These are phyloP conservation scores for Zygotorulaspora florentina DNA, from an alignment of 805 yeast species.

Conservation along the genomic window DNA sequence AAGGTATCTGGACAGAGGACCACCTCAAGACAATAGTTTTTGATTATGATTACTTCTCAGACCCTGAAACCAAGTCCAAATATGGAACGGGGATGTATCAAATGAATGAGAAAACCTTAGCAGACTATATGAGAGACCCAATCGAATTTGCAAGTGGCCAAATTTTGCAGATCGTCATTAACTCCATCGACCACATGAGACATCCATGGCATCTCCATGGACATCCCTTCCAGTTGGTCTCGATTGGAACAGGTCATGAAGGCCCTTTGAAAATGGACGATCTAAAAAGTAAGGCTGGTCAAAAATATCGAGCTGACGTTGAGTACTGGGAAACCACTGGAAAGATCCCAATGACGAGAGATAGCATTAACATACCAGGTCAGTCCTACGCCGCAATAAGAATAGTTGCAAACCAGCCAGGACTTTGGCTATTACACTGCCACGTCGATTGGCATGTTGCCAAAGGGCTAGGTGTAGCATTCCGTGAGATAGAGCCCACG, in stretches of 20 bases:
- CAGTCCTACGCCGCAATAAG: slow-evolving; percentile 55
- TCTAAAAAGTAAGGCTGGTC: slow-evolving; percentile 42
- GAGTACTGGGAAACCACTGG: slow-evolving; percentile 29
- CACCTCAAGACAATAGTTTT: slow-evolving; percentile 38
- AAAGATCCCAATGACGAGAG: slow-evolving; percentile 52
- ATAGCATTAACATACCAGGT: slow-evolving; percentile 57
- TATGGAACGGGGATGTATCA: slow-evolving; percentile 47
- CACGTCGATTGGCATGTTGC: slow-evolving; percentile 69
- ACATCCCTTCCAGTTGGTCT: slow-evolving; percentile 50
- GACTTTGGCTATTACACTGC: slow-evolving; percentile 79
- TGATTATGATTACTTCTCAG: slow-evolving; percentile 49
- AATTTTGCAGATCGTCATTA: slow-evolving; percentile 59
- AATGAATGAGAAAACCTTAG: slow-evolving; percentile 51
- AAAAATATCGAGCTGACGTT: slow-evolving; percentile 25
- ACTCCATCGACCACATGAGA: slow-evolving; percentile 62
- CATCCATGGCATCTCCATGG: slow-evolving; percentile 67
- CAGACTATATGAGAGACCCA: slow-evolving; percentile 49
- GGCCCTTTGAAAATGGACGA: slow-evolving; percentile 35
- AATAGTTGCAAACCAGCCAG: slow-evolving; percentile 63
- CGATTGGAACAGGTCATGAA: slow-evolving; percentile 44
- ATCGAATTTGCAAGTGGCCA: slow-evolving; percentile 45
- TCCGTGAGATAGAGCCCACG: slow-evolving; percentile 16
- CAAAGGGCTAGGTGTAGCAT: slow-evolving; percentile 54
- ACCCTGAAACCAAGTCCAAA: slow-evolving; percentile 36
- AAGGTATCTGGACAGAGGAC: slow-evolving; percentile 4